phyloP scores from a whole-genome alignment of 1,284 basidiomycete species.

The Ceratobasidium sp. region DNA sequence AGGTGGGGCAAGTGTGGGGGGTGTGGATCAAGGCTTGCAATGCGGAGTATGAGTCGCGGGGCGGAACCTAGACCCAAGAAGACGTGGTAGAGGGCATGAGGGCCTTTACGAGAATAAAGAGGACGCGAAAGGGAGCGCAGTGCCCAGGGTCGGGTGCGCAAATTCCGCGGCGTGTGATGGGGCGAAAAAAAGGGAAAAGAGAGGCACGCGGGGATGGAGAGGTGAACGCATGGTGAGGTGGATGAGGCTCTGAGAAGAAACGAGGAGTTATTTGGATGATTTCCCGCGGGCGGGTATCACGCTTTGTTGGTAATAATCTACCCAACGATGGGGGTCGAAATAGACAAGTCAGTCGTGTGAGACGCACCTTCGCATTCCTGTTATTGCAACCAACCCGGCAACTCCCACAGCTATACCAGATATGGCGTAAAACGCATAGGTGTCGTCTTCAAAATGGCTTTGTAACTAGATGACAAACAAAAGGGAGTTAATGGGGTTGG shows the following conservation, averaged over 20 bases:
- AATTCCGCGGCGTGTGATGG: constrained; percentile 28
- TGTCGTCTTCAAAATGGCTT: constrained; percentile 76
- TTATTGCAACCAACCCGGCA: constrained; percentile 69
- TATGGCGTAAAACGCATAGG: constrained; percentile 76
- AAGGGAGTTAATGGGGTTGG: neutral
- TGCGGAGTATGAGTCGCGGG: constrained; percentile 7
- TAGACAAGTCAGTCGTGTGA: constrained; percentile 23
- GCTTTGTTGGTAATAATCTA: constrained; percentile 19
- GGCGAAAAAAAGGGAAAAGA: constrained; percentile 19
- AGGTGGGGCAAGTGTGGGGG: constrained; percentile 40
- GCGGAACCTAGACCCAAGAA: constrained; percentile 19
- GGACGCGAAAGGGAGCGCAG: constrained; percentile 12
- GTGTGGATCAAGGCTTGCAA: constrained; percentile 36
- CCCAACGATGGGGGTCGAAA: constrained; percentile 6
- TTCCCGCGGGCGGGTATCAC: constrained; percentile 16
- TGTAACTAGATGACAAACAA: constrained; percentile 64
- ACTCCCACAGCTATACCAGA: constrained; percentile 68
- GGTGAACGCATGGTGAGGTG: constrained; percentile 39
- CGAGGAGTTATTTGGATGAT: constrained; percentile 24
- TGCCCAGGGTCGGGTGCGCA: constrained; percentile 32
- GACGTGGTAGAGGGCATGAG: constrained; percentile 9
- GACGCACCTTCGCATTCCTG: constrained; percentile 71
- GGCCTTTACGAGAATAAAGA: constrained; percentile 7
- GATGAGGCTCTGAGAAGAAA: constrained; percentile 41
- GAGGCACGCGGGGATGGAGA: constrained; percentile 47